phyloP scores from a whole-genome alignment of 768 basidiomycete species.

The Tylopilus rubrobrunneus region DNA sequence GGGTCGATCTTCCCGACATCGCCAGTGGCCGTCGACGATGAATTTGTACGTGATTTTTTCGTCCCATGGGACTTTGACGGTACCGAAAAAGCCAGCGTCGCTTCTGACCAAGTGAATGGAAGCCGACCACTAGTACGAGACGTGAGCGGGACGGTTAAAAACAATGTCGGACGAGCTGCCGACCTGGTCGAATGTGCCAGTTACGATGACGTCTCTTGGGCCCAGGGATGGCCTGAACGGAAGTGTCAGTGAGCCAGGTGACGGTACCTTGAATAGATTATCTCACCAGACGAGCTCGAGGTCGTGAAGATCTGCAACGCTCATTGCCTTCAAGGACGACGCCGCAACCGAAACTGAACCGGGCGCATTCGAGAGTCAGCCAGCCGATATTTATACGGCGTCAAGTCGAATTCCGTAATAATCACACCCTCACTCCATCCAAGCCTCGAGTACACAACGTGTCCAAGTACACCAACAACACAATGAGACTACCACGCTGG shows the following conservation, averaged over 20 bases:
- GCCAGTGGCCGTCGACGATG: conserved; percentile 73
- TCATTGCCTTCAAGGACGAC: conserved; percentile 26
- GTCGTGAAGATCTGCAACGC: conserved; percentile 42
- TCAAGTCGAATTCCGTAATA: conserved; percentile 18
- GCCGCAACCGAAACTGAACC: conserved; percentile 21
- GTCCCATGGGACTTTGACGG: conserved; percentile 55
- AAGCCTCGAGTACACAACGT: conserved; percentile 13
- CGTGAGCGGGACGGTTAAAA: conserved; percentile 2
- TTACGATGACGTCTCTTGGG: conserved; percentile 59
- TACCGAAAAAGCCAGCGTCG: conserved; percentile 52
- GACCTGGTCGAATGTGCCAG: conserved; percentile 78
- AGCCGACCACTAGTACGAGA: conserved; percentile 50
- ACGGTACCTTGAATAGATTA: conserved; percentile 12
- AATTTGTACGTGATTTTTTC: conserved; percentile 71
- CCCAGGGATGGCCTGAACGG: conserved; percentile 53
- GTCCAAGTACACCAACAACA: not conserved
- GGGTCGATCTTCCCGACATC: conserved; percentile 47
- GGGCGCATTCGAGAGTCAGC: not conserved
- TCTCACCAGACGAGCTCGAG: conserved; percentile 51
- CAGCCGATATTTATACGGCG: conserved; percentile 21
- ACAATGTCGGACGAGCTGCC: conserved; percentile 18
- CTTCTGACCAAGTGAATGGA: conserved; percentile 53
- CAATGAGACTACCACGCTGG: not conserved
- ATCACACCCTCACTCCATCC: conserved; percentile 8
- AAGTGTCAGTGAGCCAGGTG: conserved; percentile 1